A percentile compares a stretch with the other conserved stretches of the same genome.
Conservation (phyloP, 148 eudicot genomes). For the Spergularia marina region DNA sequence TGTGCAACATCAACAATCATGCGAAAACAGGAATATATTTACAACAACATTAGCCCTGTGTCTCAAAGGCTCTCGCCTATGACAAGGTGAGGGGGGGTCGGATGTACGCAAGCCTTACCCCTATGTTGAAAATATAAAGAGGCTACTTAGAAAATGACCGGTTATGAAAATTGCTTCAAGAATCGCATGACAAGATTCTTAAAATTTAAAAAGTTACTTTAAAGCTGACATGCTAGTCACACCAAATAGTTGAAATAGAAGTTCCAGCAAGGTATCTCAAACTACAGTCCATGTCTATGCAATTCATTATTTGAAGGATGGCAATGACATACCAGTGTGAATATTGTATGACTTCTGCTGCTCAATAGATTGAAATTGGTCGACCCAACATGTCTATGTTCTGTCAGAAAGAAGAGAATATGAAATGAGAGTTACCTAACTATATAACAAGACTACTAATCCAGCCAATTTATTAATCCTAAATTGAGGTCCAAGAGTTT, state of each 20-base stretch:
- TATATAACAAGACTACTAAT: not conserved
- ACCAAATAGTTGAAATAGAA: not conserved
- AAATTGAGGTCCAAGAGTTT: not conserved
- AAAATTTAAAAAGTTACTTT: not conserved
- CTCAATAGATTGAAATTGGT: slow-evolving; percentile 95
- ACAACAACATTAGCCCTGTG: no score
- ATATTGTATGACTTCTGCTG: slow-evolving; percentile 99
- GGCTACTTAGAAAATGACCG: no score
- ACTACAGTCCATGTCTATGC: not conserved
- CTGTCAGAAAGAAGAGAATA: slow-evolving; percentile 43
- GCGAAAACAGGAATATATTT: no score
- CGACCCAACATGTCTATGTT: slow-evolving; percentile 98
- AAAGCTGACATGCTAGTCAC: not conserved
- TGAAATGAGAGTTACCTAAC: not conserved
- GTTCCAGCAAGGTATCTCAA: not conserved
- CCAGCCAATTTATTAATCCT: not conserved
- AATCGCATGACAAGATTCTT: no score
- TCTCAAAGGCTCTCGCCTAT: no score
- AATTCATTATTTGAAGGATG: slow-evolving; percentile 1
- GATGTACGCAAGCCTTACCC: no score
- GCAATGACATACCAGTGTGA: slow-evolving; percentile 73
- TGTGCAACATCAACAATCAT: not conserved
- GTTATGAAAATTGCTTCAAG: no score
- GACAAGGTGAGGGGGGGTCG: no score
- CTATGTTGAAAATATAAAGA: no score